Evolutionary conservation across 2,329 filamentous ascomycete species (phyloP).

Genomic region (Akanthomyces dipterigenus): DNA sequence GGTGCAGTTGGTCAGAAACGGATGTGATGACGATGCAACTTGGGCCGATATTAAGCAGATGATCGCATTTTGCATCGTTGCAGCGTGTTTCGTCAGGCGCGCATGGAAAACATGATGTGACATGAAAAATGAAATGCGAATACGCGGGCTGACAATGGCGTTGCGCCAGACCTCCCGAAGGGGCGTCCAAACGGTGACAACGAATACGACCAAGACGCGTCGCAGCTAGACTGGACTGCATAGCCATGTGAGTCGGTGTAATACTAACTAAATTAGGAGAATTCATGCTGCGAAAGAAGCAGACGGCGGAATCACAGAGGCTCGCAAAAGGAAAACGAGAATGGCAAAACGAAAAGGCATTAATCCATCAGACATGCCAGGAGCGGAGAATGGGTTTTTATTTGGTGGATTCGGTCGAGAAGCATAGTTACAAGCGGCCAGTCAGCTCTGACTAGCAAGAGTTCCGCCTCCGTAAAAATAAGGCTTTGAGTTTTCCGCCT

Average conservation of each 20-base stretch:
- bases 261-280: background rate
- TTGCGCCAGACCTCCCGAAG: background rate
- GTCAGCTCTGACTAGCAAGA: too few relatives aligned
- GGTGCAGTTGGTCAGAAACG: background rate
- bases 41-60: background rate
- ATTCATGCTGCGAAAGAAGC: background rate
- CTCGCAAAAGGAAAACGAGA: background rate
- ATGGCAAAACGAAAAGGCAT: background rate
- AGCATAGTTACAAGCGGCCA: too few relatives aligned
- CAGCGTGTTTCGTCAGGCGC: too few relatives aligned
- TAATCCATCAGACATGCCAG: background rate
- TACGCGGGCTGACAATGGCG: background rate
- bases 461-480: too few relatives aligned
- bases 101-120: background rate
- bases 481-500: too few relatives aligned
- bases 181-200: background rate
- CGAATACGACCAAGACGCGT: background rate
- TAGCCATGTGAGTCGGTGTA: too few relatives aligned
- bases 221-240: too few relatives aligned
- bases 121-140: background rate
- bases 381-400: background rate
- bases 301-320: background rate
- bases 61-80: background rate
- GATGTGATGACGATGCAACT: background rate
- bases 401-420: background rate